phyloP scores from a whole-genome alignment of 768 basidiomycete species.

The Phanerodontia chrysosporium region DNA sequence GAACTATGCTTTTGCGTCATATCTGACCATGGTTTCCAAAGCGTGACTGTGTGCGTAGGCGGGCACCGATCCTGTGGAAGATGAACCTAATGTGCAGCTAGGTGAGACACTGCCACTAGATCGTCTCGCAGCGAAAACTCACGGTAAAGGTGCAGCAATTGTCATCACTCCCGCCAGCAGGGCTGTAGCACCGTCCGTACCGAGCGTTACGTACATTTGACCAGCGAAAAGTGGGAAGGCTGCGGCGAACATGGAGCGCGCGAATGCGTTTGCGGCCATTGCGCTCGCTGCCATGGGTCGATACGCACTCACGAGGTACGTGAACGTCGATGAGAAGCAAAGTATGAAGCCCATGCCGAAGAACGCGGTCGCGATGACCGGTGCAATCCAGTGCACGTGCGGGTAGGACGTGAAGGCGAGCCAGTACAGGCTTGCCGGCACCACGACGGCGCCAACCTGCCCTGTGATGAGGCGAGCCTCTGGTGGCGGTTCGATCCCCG shows the following conservation, averaged over 20 bases:
- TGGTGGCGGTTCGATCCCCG: slow-evolving; percentile 50
- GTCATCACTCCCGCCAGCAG: slow-evolving; percentile 63
- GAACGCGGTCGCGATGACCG: slow-evolving; percentile 35
- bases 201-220: slow-evolving; percentile 48
- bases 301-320: slow-evolving; percentile 44
- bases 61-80: slow-evolving; percentile 44
- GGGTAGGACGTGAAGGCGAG: slow-evolving; percentile 48
- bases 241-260: slow-evolving; percentile 44
- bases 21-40: slow-evolving; percentile 31
- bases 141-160: slow-evolving; percentile 61
- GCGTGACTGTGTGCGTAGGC: slow-evolving; percentile 38
- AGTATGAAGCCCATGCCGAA: slow-evolving; percentile 53
- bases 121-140: slow-evolving; percentile 19
- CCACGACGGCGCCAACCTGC: slow-evolving; percentile 58
- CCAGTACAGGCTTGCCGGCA: slow-evolving; percentile 56
- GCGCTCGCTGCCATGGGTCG: slow-evolving; percentile 50
- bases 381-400: slow-evolving; percentile 40
- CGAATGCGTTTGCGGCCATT: slow-evolving; percentile 56
- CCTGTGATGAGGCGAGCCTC: slow-evolving; percentile 66
- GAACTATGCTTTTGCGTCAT: neutral
- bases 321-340: slow-evolving; percentile 64
- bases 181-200: slow-evolving; percentile 69
- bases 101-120: neutral
- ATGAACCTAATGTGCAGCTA: slow-evolving; percentile 33
- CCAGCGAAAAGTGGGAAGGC: slow-evolving; percentile 51